These are phyloP conservation scores for Lunularia cruciata DNA, from an alignment of 225 moss, liverwort and hornwort genomes.

Conservation along the genomic window DNA sequence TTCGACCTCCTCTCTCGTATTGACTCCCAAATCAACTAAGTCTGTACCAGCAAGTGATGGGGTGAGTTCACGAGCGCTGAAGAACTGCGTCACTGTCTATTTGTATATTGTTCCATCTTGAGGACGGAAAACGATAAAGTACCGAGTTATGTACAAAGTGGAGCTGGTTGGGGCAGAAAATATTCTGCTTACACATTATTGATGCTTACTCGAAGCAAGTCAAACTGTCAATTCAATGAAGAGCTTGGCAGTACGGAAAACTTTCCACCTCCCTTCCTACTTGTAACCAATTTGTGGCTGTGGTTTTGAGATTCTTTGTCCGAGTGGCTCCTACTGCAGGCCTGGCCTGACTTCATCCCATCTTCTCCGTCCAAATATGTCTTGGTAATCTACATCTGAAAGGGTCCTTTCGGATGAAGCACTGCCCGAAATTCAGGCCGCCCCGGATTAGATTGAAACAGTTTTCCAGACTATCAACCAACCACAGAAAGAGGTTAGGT, in stretches of 20 bases:
- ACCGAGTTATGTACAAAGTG: neutral
- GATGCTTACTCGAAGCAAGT: neutral
- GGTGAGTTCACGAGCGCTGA: neutral
- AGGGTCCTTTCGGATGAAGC: too few species aligned
- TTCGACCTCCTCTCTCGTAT: neutral
- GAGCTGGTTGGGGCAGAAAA: neutral
- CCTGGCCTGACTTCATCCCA: too few species aligned
- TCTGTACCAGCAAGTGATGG: neutral
- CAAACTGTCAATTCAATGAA: neutral
- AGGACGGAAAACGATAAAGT: neutral
- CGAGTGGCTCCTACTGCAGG: too few species aligned
- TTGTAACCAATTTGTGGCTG: too few species aligned
- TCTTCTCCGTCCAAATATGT: too few species aligned
- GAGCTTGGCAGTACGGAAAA: neutral
- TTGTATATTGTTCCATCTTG: slow-evolving; percentile 8
- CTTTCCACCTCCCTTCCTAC: neutral
- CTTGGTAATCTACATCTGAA: too few species aligned
- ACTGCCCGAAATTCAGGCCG: too few species aligned
- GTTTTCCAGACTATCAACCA: too few species aligned
- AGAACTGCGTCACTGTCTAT: neutral
- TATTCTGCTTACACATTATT: neutral
- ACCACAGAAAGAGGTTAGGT: too few species aligned
- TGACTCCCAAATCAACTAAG: neutral
- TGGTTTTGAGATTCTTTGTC: too few species aligned
- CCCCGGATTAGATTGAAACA: too few species aligned